Evolutionary conservation across 805 yeast genomes (phyloP), one percentile per base, ranked within the genome.

Genomic region (Kuraishia ogatae): DNA sequence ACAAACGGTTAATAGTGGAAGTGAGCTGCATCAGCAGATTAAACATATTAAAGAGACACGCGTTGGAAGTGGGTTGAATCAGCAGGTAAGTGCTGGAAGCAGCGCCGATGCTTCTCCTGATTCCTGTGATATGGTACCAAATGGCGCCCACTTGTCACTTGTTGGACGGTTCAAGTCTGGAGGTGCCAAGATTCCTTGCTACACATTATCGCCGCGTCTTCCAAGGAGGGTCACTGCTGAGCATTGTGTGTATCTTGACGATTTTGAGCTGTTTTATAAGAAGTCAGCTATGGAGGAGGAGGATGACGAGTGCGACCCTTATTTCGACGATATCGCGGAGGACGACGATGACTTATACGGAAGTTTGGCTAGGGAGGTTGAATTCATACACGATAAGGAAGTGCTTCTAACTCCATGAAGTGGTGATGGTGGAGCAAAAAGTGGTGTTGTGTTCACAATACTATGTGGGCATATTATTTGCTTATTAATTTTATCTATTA

Each of bases 251-350:
- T 35, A 35, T 19, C 48, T 50, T 23, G 53, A 50, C 17, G 53
- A 50, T 23, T 50, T 50, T 21, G 53, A 50, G 13, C 28, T 50
- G 28, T 50, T 50, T 20, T 50, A 50, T 46, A 39, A 50, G 29
- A 35, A 35, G n/a, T 3, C 17, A 35, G 43, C 17, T 17, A 3
- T 15, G 15, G 43, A 15, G 13, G 43, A 35, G 43, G 43, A 35
- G 15, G 43, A 35, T 15, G 43, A 35, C 4, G 43, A 35, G 43
- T 35, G 43, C 17, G 43, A 35, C 4, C 17, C 17, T 15, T 35
- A 35, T 35, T 35, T 35, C 13, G 43, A 35, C 13, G 43, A 35
- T 3, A n/a, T n/a, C n/a, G 51, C 19, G n/a, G 29, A 50, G 2
- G 26, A 50, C 8, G 26, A 24, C 4, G 51, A 50, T 8, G 51